Conservation (phyloP, 805 yeast species). For the Kuraishia ogatae region DNA sequence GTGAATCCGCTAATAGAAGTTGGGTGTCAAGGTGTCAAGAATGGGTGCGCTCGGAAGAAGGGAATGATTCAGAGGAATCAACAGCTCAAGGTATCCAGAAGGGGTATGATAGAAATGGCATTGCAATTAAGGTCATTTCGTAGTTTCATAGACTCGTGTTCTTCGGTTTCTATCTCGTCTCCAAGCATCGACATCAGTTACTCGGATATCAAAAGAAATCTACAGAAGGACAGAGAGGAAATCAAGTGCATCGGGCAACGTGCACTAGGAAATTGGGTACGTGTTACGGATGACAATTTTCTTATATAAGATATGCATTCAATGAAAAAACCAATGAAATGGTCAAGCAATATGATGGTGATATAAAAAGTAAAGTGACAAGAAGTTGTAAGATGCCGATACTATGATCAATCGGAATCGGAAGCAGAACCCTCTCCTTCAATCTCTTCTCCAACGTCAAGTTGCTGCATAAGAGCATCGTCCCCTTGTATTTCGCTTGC, state of each 20-base stretch:
- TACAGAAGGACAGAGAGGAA: slow-evolving; percentile 15
- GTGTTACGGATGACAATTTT: slow-evolving; percentile 36
- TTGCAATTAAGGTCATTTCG: not conserved
- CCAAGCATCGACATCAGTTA: not conserved
- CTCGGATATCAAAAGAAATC: slow-evolving; percentile 6
- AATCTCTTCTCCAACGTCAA: slow-evolving; percentile 18
- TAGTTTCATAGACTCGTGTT: not conserved
- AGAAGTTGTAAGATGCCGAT: not conserved
- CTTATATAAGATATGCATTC: not conserved
- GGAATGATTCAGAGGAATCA: not conserved
- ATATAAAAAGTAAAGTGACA: not conserved
- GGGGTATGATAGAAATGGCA: not conserved
- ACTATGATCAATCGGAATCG: not conserved
- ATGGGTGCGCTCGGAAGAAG: not conserved
- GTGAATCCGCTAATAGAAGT: not conserved
- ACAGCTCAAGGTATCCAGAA: not conserved
- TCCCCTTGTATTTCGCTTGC: slow-evolving; percentile 38
- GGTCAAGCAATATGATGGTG: not conserved
- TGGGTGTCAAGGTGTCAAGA: slow-evolving; percentile 1
- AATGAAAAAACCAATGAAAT: not conserved
- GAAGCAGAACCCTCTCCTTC: slow-evolving; percentile 25
- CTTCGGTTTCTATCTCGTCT: not conserved
- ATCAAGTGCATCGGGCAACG: slow-evolving; percentile 20
- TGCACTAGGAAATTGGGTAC: slow-evolving; percentile 36
- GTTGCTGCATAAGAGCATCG: slow-evolving; percentile 23